phyloP scores from a whole-genome alignment of 169 alveolate genomes.

The Eimeria acervulina region DNA sequence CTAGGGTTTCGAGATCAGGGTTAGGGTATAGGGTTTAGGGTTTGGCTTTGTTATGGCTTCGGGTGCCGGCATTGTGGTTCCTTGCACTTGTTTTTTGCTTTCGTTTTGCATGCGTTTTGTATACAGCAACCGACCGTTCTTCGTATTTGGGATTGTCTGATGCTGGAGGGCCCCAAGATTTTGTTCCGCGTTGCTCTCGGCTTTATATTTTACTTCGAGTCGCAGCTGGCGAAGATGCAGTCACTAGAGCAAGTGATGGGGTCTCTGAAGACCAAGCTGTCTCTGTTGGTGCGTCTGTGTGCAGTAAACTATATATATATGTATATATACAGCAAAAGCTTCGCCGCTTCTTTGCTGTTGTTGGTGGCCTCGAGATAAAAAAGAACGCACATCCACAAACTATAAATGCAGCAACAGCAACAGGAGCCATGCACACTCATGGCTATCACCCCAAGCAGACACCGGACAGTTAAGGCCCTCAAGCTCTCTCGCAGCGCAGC shows the following conservation, averaged over 20 bases:
- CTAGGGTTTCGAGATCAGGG: background rate
- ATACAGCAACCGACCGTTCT: conserved; percentile 89
- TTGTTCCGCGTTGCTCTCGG: conserved; percentile 90
- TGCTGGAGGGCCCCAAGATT: conserved; percentile 92
- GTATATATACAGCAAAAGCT: too few relatives aligned
- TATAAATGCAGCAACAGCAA: too few relatives aligned
- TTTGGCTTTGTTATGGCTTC: background rate
- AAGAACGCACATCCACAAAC: too few relatives aligned
- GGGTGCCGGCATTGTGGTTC: background rate
- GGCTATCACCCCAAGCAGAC: too few relatives aligned
- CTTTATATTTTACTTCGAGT: conserved; percentile 31
- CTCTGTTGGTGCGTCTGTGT: conserved; percentile 47
- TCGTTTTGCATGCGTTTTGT: too few relatives aligned
- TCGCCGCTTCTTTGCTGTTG: too few relatives aligned
- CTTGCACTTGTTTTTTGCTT: background rate
- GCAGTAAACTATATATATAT: too few relatives aligned
- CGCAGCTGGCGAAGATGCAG: conserved; percentile 42
- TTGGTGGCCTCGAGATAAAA: too few relatives aligned
- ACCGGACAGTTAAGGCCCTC: too few relatives aligned
- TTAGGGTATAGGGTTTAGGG: background rate
- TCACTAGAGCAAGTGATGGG: conserved; percentile 82
- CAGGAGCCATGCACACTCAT: too few relatives aligned
- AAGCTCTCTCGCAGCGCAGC: too few relatives aligned
- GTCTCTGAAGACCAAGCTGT: conserved; percentile 51
- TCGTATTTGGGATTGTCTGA: conserved; percentile 92